These are phyloP conservation scores for Lentinus brumalis DNA, from an alignment of 768 basidiomycete species.

Conservation along the genomic window DNA sequence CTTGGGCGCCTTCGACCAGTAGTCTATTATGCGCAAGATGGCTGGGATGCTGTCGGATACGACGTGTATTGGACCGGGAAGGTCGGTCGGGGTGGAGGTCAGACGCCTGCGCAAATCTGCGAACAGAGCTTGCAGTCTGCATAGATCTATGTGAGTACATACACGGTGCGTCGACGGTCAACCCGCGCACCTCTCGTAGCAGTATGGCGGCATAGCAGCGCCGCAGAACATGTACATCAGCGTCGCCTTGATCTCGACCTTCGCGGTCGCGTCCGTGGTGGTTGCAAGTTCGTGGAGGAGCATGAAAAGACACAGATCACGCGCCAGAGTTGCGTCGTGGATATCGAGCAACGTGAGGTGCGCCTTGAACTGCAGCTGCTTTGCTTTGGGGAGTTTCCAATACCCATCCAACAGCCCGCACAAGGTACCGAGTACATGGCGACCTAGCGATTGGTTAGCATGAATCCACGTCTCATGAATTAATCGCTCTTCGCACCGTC, in stretches of 20 bases:
- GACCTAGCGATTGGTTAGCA: not conserved
- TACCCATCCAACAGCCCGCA: not conserved
- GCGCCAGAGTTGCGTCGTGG: slow-evolving; percentile 11
- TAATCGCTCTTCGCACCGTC: slow-evolving; percentile 10
- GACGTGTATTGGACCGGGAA: not conserved
- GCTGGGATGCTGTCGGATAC: slow-evolving; percentile 1
- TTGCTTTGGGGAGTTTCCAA: not conserved
- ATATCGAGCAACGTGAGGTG: slow-evolving; percentile 20
- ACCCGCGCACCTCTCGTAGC: not conserved
- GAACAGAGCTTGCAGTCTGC: not conserved
- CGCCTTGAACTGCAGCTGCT: not conserved
- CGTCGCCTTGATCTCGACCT: slow-evolving; percentile 14
- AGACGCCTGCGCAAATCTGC: not conserved
- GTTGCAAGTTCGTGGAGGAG: slow-evolving; percentile 6
- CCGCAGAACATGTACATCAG: slow-evolving; percentile 10
- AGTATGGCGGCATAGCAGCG: slow-evolving; percentile 4
- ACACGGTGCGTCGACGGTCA: no score
- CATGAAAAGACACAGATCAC: slow-evolving; percentile 14
- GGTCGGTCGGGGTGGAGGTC: not conserved
- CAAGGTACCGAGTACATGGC: slow-evolving; percentile 14
- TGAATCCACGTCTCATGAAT: not conserved
- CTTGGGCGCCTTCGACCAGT: not conserved
- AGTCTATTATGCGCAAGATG: slow-evolving; percentile 5
- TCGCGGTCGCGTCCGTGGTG: not conserved
- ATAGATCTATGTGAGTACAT: no score